Evolutionary conservation across 495 filamentous ascomycete species (phyloP).

Genomic region (Tirmania nivea): DNA sequence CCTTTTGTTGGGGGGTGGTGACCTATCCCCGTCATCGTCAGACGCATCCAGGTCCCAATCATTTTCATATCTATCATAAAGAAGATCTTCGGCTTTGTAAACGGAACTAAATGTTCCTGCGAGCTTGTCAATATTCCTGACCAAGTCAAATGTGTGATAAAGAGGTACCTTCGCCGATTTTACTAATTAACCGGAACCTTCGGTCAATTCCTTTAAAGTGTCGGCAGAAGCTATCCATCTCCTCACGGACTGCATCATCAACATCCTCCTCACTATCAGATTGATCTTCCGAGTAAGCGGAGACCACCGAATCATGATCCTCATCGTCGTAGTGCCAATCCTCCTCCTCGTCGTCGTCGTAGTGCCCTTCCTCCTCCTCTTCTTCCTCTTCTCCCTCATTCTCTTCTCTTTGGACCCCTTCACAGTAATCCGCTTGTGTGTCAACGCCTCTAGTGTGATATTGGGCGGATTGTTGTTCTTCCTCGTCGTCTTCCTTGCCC

Average conservation of each 20-base stretch:
- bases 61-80: slow-evolving; percentile 64
- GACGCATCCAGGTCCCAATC: slow-evolving; percentile 57
- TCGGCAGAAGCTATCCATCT: slow-evolving; percentile 67
- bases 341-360: slow-evolving; percentile 20
- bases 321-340: slow-evolving; percentile 20
- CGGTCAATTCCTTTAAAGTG: slow-evolving; percentile 65
- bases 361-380: slow-evolving; percentile 20
- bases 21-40: slow-evolving; percentile 35
- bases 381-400: slow-evolving; percentile 11
- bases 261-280: slow-evolving; percentile 34
- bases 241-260: slow-evolving; percentile 50
- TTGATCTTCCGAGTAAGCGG: slow-evolving; percentile 31
- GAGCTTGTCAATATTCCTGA: slow-evolving; percentile 1
- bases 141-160: background rate
- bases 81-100: slow-evolving; percentile 93
- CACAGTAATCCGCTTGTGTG: background rate
- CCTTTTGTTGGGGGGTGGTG: slow-evolving; percentile 13
- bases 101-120: slow-evolving; percentile 75
- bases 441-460: background rate
- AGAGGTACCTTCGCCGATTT: slow-evolving; percentile 76
- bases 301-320: slow-evolving; percentile 26
- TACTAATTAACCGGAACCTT: slow-evolving; percentile 75
- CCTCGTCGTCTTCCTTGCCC: background rate
- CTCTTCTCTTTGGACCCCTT: background rate
- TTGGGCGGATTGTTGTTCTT: background rate